Conservation (phyloP, 148 eudicot genomes). For the Amaranthus cruentus region DNA sequence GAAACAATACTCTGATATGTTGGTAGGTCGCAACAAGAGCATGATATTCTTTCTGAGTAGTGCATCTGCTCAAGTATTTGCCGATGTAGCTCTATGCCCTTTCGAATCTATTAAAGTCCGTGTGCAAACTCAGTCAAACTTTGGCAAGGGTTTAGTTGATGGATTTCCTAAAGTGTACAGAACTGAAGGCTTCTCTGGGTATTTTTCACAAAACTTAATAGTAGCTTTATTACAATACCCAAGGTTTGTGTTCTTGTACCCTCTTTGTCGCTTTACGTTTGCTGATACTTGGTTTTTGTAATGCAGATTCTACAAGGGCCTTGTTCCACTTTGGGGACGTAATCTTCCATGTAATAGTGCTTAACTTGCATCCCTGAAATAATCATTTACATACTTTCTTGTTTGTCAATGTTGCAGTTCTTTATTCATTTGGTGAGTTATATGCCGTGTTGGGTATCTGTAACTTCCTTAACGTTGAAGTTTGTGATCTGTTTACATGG, state of each 20-base stretch:
- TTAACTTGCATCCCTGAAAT: constrained; percentile 11
- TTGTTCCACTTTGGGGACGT: constrained; percentile 91
- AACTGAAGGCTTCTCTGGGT: constrained; percentile 78
- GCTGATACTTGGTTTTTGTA: constrained; percentile 15
- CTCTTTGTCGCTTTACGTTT: not conserved
- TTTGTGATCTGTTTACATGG: not conserved
- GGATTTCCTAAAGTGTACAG: constrained; percentile 87
- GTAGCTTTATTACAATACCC: not conserved
- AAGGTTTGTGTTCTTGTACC: not conserved
- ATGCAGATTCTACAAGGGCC: constrained; percentile 86
- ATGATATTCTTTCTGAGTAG: constrained; percentile 72
- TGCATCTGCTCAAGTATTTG: constrained; percentile 95
- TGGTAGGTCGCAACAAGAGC: constrained; percentile 65
- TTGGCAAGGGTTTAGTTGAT: constrained; percentile 81
- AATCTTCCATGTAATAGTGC: constrained; percentile 81
- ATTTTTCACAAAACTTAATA: constrained; percentile 10
- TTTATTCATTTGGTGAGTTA: constrained; percentile 7
- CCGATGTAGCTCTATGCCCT: constrained; percentile 86
- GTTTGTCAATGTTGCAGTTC: not conserved
- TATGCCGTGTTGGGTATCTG: not conserved
- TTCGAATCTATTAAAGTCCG: constrained; percentile 93
- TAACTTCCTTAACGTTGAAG: not conserved
- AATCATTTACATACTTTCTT: constrained; percentile 13
- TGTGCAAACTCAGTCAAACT: constrained; percentile 70
- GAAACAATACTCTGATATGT: constrained; percentile 61